Percentiles rank a stretch among this genome's conserved stretches.
Evolutionary conservation across 768 basidiomycete species (phyloP).

Genomic region (Leccinum sublutescens): DNA sequence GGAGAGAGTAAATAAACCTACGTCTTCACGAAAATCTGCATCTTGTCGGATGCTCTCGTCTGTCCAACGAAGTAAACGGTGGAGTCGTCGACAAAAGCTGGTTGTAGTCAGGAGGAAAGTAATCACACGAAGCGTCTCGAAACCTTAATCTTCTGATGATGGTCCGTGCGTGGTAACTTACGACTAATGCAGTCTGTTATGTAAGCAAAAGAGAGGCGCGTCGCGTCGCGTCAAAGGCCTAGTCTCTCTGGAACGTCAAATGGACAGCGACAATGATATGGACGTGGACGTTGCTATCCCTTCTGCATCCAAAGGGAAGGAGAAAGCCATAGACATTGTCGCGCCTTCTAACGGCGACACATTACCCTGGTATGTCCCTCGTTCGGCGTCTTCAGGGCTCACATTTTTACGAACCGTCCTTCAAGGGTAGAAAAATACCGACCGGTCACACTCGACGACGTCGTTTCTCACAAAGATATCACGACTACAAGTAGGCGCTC

Average conservation of each 20-base stretch:
- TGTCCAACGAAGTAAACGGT: conserved; percentile 87
- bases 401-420: not conserved
- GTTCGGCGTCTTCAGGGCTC: not conserved
- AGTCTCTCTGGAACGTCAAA: conserved; percentile 20
- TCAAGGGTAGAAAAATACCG: conserved; percentile 97
- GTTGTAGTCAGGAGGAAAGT: conserved; percentile 27
- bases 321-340: conserved; percentile 50
- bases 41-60: conserved; percentile 73
- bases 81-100: conserved; percentile 93
- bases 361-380: conserved; percentile 72
- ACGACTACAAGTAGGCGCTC: conserved; percentile 74
- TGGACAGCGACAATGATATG: conserved; percentile 58
- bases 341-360: conserved; percentile 55
- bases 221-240: conserved; percentile 21
- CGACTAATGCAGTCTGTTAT: conserved; percentile 13
- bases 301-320: conserved; percentile 62
- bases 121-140: conserved; percentile 8
- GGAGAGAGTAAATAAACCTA: conserved; percentile 40
- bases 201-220: conserved; percentile 8
- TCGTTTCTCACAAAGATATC: conserved; percentile 96
- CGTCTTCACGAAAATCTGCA: conserved; percentile 99
- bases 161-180: conserved; percentile 41
- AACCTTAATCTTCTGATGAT: conserved; percentile 39
- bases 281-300: conserved; percentile 40
- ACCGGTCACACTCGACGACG: conserved; percentile 86